Evolutionary conservation across 1,284 basidiomycete species (phyloP).

Genomic region (Paramarasmius palmivorus): DNA sequence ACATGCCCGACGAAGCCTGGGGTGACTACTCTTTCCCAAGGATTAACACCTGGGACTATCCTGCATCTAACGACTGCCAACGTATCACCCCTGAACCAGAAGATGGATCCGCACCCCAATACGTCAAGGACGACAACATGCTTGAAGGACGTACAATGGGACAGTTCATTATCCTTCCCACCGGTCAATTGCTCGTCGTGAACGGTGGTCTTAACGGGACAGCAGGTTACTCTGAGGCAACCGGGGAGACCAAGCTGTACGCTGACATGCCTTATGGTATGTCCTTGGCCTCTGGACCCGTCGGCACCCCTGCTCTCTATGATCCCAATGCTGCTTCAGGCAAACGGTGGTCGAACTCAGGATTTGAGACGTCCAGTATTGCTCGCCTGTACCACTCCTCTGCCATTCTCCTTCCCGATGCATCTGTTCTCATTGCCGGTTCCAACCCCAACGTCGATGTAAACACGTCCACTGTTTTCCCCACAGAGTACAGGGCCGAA

Average conservation of each 20-base stretch:
- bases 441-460: constrained; percentile 93
- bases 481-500: constrained; percentile 86
- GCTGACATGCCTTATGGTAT: constrained; percentile 42
- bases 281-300: constrained; percentile 46
- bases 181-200: constrained; percentile 61
- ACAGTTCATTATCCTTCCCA: constrained; percentile 69
- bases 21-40: constrained; percentile 59
- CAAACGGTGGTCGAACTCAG: background rate
- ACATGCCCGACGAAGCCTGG: constrained; percentile 62
- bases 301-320: constrained; percentile 73
- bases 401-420: constrained; percentile 89
- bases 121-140: constrained; percentile 74
- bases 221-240: constrained; percentile 48
- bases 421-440: constrained; percentile 83
- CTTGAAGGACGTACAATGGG: constrained; percentile 76
- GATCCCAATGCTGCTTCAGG: constrained; percentile 57
- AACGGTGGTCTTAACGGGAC: constrained; percentile 71
- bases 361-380: constrained; percentile 45
- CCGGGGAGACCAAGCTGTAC: constrained; percentile 32
- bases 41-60: constrained; percentile 51
- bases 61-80: constrained; percentile 53
- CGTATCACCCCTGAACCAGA: constrained; percentile 70
- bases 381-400: constrained; percentile 86
- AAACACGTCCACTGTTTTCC: constrained; percentile 66
- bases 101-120: constrained; percentile 37